Conservation (phyloP, 176 grass and related monocot genomes). For the Tuctoria greenei region DNA sequence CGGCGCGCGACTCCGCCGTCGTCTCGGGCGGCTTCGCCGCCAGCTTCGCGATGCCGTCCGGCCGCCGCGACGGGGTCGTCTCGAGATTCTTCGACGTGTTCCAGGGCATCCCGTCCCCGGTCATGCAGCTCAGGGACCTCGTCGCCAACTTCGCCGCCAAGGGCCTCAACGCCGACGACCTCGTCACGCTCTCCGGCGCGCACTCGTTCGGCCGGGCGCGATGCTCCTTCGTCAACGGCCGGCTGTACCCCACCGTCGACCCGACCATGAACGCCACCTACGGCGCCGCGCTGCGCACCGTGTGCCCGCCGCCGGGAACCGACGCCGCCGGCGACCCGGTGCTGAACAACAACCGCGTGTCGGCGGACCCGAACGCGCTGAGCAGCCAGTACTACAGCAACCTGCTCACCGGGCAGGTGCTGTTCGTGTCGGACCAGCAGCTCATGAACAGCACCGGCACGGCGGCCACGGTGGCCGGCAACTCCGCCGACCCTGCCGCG, state of each 20-base stretch:
- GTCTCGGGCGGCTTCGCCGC: conserved; percentile 24
- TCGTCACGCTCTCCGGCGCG: conserved; percentile 27
- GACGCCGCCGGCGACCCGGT: neutral
- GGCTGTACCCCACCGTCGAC: conserved; percentile 13
- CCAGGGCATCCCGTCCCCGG: conserved; percentile 13
- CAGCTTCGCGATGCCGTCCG: conserved; percentile 6
- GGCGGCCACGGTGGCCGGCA: conserved; percentile 24
- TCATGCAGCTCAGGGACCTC: neutral
- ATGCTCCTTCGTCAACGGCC: conserved; percentile 17
- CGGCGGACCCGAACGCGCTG: conserved; percentile 1
- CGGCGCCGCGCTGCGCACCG: neutral
- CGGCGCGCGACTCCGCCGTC: conserved; percentile 45
- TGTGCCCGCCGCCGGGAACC: conserved; percentile 26
- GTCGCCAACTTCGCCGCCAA: conserved; percentile 20
- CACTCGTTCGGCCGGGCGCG: conserved; percentile 26
- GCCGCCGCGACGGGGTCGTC: conserved; percentile 7
- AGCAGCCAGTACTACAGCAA: conserved; percentile 20
- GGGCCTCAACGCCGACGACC: conserved; percentile 18
- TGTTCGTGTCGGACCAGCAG: conserved; percentile 49
- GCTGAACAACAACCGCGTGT: neutral
- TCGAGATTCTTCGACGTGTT: conserved; percentile 23
- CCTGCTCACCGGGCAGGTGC: conserved; percentile 21
- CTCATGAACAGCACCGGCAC: conserved; percentile 16
- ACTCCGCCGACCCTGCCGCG: neutral
- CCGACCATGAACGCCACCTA: conserved; percentile 22